Evolutionary conservation across 352 stramenopile species (phyloP).

Genomic region (Phytophthora syringae): DNA sequence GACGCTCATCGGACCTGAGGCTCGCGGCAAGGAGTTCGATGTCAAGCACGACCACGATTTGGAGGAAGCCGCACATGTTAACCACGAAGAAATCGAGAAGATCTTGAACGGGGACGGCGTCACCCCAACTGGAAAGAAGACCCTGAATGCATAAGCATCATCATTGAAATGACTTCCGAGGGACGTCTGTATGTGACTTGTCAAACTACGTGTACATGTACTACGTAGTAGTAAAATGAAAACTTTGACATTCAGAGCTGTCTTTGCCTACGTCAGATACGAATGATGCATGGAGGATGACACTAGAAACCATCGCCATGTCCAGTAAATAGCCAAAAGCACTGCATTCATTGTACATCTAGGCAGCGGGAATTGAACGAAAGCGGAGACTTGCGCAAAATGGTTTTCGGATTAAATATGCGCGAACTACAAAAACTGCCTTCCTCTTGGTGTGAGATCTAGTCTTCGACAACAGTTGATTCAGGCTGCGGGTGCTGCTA

Average conservation of each 20-base stretch:
- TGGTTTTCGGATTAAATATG: slow-evolving; percentile 57
- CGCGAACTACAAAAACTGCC: slow-evolving; percentile 39
- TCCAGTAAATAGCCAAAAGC: no score
- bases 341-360: no score
- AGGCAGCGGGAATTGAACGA: not conserved
- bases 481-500: not conserved
- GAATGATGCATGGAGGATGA: no score
- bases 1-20: slow-evolving; percentile 46
- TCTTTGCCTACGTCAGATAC: no score
- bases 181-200: no score
- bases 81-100: slow-evolving; percentile 43
- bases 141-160: no score
- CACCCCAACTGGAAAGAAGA: no score
- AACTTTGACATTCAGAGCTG: not conserved
- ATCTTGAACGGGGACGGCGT: slow-evolving; percentile 35
- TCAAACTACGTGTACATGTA: no score
- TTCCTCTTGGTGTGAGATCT: slow-evolving; percentile 14
- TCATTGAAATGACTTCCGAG: no score
- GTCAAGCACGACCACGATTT: slow-evolving; percentile 40
- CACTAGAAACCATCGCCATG: no score
- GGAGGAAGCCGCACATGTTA: slow-evolving; percentile 37
- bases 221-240: not conserved
- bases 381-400: slow-evolving; percentile 19
- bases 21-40: slow-evolving; percentile 55
- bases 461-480: not conserved